phyloP scores from a whole-genome alignment of 2,329 filamentous ascomycete species.

The Aspergillus vadensis region DNA sequence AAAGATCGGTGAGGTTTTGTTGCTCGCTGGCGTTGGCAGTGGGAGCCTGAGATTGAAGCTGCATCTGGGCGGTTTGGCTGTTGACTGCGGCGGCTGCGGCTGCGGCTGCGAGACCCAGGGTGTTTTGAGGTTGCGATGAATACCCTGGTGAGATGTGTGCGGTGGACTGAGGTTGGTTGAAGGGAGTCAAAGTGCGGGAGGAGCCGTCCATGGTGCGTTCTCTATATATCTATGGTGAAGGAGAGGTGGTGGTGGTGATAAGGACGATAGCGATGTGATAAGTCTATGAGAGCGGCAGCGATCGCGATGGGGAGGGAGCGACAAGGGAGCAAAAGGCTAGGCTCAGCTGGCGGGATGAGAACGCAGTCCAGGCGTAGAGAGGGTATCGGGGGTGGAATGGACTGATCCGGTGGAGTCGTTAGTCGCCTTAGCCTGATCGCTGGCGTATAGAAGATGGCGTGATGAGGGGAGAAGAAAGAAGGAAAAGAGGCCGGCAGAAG shows the following conservation, averaged over 20 bases:
- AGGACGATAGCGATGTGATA: not conserved
- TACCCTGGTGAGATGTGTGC: constrained; percentile 6
- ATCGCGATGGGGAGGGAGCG: not conserved
- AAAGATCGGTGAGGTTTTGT: constrained; percentile 4
- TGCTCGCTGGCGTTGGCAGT: not conserved
- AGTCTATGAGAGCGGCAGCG: not conserved
- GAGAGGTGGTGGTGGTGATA: not conserved
- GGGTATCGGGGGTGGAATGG: not conserved
- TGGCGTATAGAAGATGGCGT: not conserved
- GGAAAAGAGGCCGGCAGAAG: not conserved
- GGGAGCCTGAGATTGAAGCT: not conserved
- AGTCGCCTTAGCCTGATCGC: constrained; percentile 1
- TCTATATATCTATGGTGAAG: not conserved
- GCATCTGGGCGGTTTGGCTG: not conserved
- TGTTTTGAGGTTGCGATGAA: constrained; percentile 4
- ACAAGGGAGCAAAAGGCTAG: not conserved
- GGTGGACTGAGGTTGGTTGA: constrained; percentile 5
- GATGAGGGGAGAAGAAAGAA: not conserved
- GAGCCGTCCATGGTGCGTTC: constrained; percentile 6
- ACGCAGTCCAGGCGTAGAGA: not conserved
- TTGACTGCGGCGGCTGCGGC: constrained; percentile 1
- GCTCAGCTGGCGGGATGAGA: not conserved
- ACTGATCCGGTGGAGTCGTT: constrained; percentile 9
- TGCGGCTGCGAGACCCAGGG: constrained; percentile 8
- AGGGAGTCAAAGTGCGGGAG: constrained; percentile 3